Base-by-base conservation (phyloP, 768 basidiomycete genomes). In the Pleurotus giganteus region DNA sequence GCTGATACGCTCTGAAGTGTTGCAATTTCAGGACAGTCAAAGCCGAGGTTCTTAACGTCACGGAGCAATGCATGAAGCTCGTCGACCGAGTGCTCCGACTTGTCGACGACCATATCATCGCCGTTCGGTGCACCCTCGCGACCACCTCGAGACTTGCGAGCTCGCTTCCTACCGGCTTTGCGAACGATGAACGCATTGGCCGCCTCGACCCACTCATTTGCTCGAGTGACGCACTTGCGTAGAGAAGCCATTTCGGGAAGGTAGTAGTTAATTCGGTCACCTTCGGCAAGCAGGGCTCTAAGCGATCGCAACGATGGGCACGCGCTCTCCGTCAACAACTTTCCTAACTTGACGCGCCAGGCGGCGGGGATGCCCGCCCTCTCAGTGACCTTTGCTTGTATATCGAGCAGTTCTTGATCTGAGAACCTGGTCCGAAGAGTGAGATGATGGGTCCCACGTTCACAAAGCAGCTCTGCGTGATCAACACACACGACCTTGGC, bases 141-240 rank as follows among this genome's bases (percentile, higher is more conserved):
- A 39, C 85, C 78, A 27, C 84, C 79, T 55, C 81, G 80, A 47
- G 84, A 80, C 54, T 84, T 76, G 50, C 85, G 79, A 17, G 86
- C 77, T n/a, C 88, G 86, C 65, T 89, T 90, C 52, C 89, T 80
- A 58, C 84, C 86, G 63, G 88, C 86, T 68, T 91, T 92, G 53
- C 89, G 86, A 47, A 87, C 81, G 57, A 87, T 76, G 71, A 91
- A 91, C 0, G 81, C 76, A 59, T 90, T 90, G 28, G 90, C 89
- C 7, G 83, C 77, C 56, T 93, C 91, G n/a, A 94, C 76, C 94
- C 94, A 95, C 63, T 89, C 88, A 59, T 85, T 91, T 17, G 89
- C 94, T 58, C 83, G 79, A 41, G 68, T 80, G 50, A 98, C 91
- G 63, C 91, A 91, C 69, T 84, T 89, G 42, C 87, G 81, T 32